Base-by-base conservation (phyloP, 169 alveolate genomes). In the Cyclospora cayetanensis region DNA sequence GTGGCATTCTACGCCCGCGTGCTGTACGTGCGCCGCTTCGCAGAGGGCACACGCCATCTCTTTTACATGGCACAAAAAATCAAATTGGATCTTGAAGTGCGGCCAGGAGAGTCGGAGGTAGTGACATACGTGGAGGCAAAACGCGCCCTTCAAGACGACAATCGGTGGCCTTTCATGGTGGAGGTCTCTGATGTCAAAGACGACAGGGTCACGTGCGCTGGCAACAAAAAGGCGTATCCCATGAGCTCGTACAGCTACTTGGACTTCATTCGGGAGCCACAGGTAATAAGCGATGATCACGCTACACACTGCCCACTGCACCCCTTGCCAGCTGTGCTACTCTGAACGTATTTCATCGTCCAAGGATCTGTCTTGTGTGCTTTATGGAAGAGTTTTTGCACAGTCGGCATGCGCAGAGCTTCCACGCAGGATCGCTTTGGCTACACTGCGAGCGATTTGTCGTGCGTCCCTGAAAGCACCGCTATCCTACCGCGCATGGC, bases 181-280 rank as follows among this genome's bases (percentile, higher is more conserved):
- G 93, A 60, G 37, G 92, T 95, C n/a, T 66, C 93, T 5, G 94
- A 91, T 66, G 96, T 95, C 31, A 91, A 93, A 53, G 87, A 70
- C 82, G 94, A 93, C 27, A 68, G 42, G 68, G 91, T 95, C 82
- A 39, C 86, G 20, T 95, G 96, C 86, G 95, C 93, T 20, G 95
- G 95, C 53, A 76, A 76, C 86, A 82, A 31, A 22, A 90, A 89
- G 70, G 96, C 94, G 20, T 43, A 94, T 66, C 91, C 95, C 52
- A 94, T 95, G 94, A 92, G 95, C 52, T 95, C 97, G 25, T 95
- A 95, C 90, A 88, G 93, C 70, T 95, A 95, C 79, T 86, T 95
- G 42, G 95, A 95, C 72, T 95, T 95, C 79, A 50, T 95, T 37
- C 87, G 97, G 9, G 96, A 95, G 50, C 91, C 91, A 20, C 86